Evolutionary conservation across 352 stramenopile species (phyloP), one percentile per base, ranked within the genome.

Genomic region (Saprolegnia parasitica): DNA sequence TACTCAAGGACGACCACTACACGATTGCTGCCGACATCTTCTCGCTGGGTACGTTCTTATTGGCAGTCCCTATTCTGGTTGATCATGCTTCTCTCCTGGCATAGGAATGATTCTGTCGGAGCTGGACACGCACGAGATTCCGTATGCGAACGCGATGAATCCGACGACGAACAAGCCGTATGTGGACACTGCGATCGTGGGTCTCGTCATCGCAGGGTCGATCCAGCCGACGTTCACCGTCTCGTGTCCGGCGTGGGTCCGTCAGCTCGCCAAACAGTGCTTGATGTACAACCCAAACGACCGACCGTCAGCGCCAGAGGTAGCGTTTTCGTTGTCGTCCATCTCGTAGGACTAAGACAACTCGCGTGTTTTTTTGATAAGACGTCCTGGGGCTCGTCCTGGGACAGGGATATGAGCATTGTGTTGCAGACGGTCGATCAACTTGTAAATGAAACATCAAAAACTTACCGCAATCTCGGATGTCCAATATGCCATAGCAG

Each of bases 1-100:
- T 70, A 35, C 50, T 70, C 39, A 70, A 61, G 26, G 24, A 70
- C 54, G 55, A 70, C 54, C 63, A 70, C 54, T 70, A 70, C 26
- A 62, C 63, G 16, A 39, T 70, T 5, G 63, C 62, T 4, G 62
- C 62, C 15, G 62, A 68, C 24, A 61, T 68, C 46, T 68, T 68
- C 39, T 68, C 62, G 15, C 47, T 68, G 18, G 52, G 52, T 60
- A 60, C n/a, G n/a, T n/a, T n/a, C n/a, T n/a, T n/a, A n/a, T n/a
- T 52, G 21, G 21, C 46, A 52, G 18, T 52, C 21, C 46, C 21
- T 20, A 18, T 52, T 52, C 21, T 52, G 18, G 18, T 21, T 52
- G 18, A 52, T 20, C 46, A 20, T 52, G 21, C 21, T 52, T 20
- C 42, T 15, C 18, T n/a, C 3, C 3, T 49, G 42, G 42, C 3